Conservation (phyloP, 805 yeast species). For the Candida michaelii region DNA sequence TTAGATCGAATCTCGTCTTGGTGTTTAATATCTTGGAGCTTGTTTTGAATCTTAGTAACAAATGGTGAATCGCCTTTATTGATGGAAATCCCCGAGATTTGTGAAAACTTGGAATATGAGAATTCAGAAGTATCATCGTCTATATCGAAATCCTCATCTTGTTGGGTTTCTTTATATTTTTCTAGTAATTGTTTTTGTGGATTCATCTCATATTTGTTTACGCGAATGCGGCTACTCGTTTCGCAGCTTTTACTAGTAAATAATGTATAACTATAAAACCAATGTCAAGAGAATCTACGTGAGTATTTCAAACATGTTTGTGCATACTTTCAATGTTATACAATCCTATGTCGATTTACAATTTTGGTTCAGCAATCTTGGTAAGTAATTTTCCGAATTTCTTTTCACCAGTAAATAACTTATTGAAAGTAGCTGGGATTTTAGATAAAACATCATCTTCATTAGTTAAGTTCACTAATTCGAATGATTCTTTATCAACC, state of each 20-base stretch:
- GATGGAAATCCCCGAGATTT: constrained; percentile 14
- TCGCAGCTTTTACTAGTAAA: too few relatives aligned
- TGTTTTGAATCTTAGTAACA: constrained; percentile 26
- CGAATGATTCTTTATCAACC: constrained; percentile 15
- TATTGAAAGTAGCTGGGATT: constrained; percentile 49
- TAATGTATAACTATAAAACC: too few relatives aligned
- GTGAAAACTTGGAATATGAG: constrained; percentile 40
- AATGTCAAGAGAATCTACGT: too few relatives aligned
- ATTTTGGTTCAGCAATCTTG: constrained; percentile 28
- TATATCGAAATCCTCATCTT: constrained; percentile 22
- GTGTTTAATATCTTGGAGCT: constrained; percentile 12
- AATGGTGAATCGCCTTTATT: constrained; percentile 25
- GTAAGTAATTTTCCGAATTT: constrained; percentile 52
- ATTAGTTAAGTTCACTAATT: constrained; percentile 29
- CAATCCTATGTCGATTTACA: constrained; percentile 1
- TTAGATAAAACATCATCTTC: constrained; percentile 31
- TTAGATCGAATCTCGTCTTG: constrained; percentile 7
- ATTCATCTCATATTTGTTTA: constrained; percentile 6
- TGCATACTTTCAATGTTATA: too few relatives aligned
- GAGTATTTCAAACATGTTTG: too few relatives aligned
- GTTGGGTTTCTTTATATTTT: constrained; percentile 23
- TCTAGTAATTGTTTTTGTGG: constrained; percentile 5
- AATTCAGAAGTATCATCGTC: constrained; percentile 28
- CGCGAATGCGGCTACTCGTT: neutral
- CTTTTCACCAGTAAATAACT: constrained; percentile 46